Conservation (phyloP, 2,329 filamentous ascomycete species). For the Dryadomyces sulphureus region DNA sequence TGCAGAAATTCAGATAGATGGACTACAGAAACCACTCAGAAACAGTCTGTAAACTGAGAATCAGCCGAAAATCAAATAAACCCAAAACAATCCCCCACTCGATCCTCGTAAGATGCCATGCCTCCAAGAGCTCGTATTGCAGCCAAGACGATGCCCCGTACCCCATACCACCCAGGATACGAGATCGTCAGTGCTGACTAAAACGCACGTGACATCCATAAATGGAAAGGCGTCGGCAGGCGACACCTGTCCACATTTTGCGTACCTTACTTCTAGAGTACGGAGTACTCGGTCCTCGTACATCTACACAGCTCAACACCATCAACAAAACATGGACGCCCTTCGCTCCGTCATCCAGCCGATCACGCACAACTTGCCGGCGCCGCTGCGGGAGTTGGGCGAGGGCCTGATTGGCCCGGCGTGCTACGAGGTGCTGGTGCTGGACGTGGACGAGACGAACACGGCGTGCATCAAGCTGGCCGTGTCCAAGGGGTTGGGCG, state of each 20-base stretch:
- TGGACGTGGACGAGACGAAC: slow-evolving; percentile 68
- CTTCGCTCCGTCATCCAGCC: slow-evolving; percentile 48
- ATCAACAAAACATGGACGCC: slow-evolving; percentile 36
- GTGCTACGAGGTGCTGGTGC: slow-evolving; percentile 77
- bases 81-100: too few relatives aligned
- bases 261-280: too few relatives aligned
- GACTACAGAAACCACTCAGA: too few relatives aligned
- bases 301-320: background rate
- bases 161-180: too few relatives aligned
- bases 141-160: too few relatives aligned
- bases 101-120: too few relatives aligned
- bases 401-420: slow-evolving; percentile 64
- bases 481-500: slow-evolving; percentile 81
- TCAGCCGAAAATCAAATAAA: too few relatives aligned
- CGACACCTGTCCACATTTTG: slow-evolving; percentile 3
- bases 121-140: too few relatives aligned
- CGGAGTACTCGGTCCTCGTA: too few relatives aligned
- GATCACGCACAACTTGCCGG: slow-evolving; percentile 58
- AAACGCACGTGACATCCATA: background rate
- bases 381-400: slow-evolving; percentile 59
- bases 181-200: background rate
- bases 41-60: too few relatives aligned
- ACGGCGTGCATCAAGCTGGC: slow-evolving; percentile 74
- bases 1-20: too few relatives aligned
- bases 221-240: background rate